Base-by-base conservation (phyloP, 768 basidiomycete species). In the Amanita exitialis region DNA sequence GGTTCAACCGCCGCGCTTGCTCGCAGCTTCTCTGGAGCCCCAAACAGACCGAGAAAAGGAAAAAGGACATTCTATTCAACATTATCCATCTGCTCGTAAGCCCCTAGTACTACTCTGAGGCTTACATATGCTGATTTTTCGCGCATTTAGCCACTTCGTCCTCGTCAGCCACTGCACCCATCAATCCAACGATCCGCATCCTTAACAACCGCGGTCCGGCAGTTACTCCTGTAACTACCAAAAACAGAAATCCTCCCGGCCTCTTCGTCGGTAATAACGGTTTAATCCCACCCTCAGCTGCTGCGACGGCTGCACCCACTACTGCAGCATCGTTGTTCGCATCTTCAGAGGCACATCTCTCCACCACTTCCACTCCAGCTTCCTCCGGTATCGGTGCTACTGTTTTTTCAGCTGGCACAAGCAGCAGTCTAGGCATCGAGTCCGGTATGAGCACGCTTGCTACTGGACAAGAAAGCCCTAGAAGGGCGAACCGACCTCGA, bases 401-500 rank as follows among this genome's bases (percentile, higher is more conserved):
- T 12, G 39, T 20, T 41, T 4, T 9, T 41, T 12, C 39, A 13
- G 32, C 12, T 12, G 4, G 32, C 13, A 5, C 32, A 32, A 32
- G 32, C 32, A 32, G 12, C 16, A 12, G 39, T 12, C 36, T 28
- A 13, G 36, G 15, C 3, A 46, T 47, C 21, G 34, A 52, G 6
- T 61, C 56, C 52, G 53, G 50, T 27, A 56, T 47, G 32, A 62
- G 60, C 49, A 61, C 65, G 9, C 62, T 60, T 7, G 57, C 55
- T 20, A 39, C 65, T 18, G 36, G 57, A 30, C 57, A 55, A 48
- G 67, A 70, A 51, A 74, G 73, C 57, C 70, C 76, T 35, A 66
- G 76, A 7, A 73, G 64, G 36, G 57, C 70, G 18, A 78, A 82
- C 1, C 69, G 84, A 28, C 75, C 62, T 54, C 69, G 84, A 54